Percentiles rank a stretch among this genome's conserved stretches.
Conservation (phyloP, 176 grass and related monocot genomes). For the Zoysia pacifica region DNA sequence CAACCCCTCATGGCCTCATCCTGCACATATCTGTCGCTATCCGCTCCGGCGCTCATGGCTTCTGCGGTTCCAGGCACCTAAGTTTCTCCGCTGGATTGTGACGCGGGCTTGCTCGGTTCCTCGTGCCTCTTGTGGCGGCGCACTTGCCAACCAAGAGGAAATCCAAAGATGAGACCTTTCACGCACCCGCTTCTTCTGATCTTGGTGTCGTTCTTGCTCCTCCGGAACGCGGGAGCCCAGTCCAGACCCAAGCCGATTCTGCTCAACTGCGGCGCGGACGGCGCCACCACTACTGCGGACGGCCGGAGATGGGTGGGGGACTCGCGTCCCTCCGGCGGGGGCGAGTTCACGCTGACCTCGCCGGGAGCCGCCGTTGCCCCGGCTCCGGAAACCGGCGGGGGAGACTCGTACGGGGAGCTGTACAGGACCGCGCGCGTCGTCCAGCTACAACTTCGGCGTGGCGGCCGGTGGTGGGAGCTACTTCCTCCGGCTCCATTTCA, state of each 20-base stretch:
- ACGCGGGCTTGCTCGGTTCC: neutral
- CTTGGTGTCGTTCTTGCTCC: slow-evolving; percentile 7
- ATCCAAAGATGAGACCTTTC: slow-evolving; percentile 31
- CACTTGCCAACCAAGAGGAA: neutral
- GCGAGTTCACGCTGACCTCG: slow-evolving; percentile 59
- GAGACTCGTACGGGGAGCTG: slow-evolving; percentile 43
- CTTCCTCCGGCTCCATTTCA: slow-evolving; percentile 91
- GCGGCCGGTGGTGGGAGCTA: slow-evolving; percentile 59
- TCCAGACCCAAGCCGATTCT: slow-evolving; percentile 38
- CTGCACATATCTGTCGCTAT: slow-evolving; percentile 28
- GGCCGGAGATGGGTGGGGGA: slow-evolving; percentile 72
- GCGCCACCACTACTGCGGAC: slow-evolving; percentile 33
- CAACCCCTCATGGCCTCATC: neutral
- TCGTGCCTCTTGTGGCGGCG: neutral
- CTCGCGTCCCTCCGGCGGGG: slow-evolving; percentile 21
- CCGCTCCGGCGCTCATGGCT: neutral
- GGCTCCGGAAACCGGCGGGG: slow-evolving; percentile 22
- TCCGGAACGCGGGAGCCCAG: slow-evolving; percentile 16
- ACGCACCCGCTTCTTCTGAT: slow-evolving; percentile 5
- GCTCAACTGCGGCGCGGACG: slow-evolving; percentile 70
- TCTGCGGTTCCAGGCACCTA: neutral
- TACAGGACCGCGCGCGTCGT: slow-evolving; percentile 65
- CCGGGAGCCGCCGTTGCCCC: slow-evolving; percentile 46
- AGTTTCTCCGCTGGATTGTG: neutral
- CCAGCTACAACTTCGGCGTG: slow-evolving; percentile 59